phyloP scores from a whole-genome alignment of 768 basidiomycete species.

The Mrakia frigida region DNA sequence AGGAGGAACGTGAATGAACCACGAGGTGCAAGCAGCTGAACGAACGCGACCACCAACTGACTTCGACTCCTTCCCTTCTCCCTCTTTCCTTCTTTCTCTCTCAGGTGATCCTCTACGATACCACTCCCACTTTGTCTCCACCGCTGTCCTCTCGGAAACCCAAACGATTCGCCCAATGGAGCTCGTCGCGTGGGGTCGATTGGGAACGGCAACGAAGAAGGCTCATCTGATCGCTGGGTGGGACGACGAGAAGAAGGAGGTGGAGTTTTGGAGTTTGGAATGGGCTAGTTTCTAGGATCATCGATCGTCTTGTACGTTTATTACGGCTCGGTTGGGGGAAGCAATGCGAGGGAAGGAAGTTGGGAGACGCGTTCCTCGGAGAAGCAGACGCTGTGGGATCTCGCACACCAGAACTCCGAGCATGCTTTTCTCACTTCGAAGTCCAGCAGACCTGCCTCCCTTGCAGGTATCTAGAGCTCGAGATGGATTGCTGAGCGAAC shows the following conservation, averaged over 20 bases:
- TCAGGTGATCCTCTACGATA: constrained; percentile 89
- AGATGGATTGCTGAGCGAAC: too few species aligned
- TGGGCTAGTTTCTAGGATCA: constrained; percentile 47
- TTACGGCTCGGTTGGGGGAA: too few species aligned
- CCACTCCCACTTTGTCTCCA: constrained; percentile 91
- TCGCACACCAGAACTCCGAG: too few species aligned
- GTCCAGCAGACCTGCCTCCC: too few species aligned
- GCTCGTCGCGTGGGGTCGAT: constrained; percentile 86
- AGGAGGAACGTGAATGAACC: too few species aligned
- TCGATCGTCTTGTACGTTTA: too few species aligned
- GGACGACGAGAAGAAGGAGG: constrained; percentile 53
- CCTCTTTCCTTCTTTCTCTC: neutral
- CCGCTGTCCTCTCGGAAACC: constrained; percentile 61
- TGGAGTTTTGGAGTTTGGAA: constrained; percentile 45
- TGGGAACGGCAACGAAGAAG: constrained; percentile 97
- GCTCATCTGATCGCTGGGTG: constrained; percentile 84
- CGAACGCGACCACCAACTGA: neutral
- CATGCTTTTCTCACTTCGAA: too few species aligned
- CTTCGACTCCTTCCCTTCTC: neutral
- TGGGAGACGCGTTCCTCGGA: too few species aligned
- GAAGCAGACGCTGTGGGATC: too few species aligned
- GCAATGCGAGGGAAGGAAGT: too few species aligned
- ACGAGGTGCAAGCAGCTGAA: too few species aligned
- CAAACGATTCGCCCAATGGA: constrained; percentile 75
- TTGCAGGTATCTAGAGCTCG: too few species aligned